phyloP scores from a whole-genome alignment of 1,284 basidiomycete species.

The Testicularia cyperi region DNA sequence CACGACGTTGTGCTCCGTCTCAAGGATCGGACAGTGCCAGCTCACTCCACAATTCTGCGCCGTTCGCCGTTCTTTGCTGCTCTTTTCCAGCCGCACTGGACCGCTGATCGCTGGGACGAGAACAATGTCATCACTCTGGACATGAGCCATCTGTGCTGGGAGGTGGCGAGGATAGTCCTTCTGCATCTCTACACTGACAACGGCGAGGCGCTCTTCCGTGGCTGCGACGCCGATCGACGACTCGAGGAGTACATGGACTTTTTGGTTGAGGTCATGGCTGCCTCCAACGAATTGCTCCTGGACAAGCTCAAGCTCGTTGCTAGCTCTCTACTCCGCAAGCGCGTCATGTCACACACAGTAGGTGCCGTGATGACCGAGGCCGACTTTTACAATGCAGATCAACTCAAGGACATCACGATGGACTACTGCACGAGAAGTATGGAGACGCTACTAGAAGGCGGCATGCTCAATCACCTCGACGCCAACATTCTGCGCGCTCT shows the following conservation, averaged over 20 bases:
- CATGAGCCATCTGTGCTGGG: conserved; percentile 75
- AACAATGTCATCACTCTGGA: conserved; percentile 68
- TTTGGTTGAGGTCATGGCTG: conserved; percentile 81
- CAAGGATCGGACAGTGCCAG: conserved; percentile 70
- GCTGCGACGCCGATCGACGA: conserved; percentile 59
- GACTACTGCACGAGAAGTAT: conserved; percentile 80
- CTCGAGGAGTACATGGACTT: conserved; percentile 82
- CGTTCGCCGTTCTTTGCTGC: conserved; percentile 81
- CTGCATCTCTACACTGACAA: conserved; percentile 77
- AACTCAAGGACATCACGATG: conserved; percentile 74
- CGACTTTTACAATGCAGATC: conserved; percentile 72
- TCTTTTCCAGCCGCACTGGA: conserved; percentile 87
- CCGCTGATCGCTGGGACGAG: conserved; percentile 66
- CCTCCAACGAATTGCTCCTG: conserved; percentile 84
- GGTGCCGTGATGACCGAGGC: conserved; percentile 81
- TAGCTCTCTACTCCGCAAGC: conserved; percentile 64
- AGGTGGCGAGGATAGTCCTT: conserved; percentile 75
- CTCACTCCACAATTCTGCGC: conserved; percentile 76
- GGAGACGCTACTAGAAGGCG: conserved; percentile 81
- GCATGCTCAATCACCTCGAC: conserved; percentile 74
- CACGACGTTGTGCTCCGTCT: conserved; percentile 78
- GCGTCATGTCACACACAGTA: conserved; percentile 76
- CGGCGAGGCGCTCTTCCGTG: conserved; percentile 71
- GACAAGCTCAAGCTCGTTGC: conserved; percentile 82
- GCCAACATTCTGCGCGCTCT: conserved; percentile 72